Conservation (phyloP, 768 basidiomycete genomes). For the Leccinellum rugosiceps region DNA sequence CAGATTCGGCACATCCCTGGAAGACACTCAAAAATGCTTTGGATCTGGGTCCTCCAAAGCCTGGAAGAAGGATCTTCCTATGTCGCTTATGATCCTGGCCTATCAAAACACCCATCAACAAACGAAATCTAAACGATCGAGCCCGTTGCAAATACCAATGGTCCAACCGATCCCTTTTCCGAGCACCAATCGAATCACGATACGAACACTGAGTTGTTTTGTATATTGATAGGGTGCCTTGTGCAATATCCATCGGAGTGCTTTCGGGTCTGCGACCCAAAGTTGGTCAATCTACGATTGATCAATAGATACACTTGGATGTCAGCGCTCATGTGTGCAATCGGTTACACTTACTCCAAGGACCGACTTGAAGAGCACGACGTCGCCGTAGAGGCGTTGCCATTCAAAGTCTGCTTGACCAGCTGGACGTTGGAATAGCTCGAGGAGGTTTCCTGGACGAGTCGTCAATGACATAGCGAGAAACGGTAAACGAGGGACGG, state of each 20-base stretch:
- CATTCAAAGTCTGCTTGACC: conserved; percentile 29
- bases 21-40: conserved; percentile 51
- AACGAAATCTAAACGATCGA: background rate
- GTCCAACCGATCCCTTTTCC: background rate
- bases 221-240: conserved; percentile 42
- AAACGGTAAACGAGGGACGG: background rate
- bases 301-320: conserved; percentile 4
- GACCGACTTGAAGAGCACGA: conserved; percentile 28
- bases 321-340: background rate
- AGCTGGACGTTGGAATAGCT: conserved; percentile 28
- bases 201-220: conserved; percentile 33
- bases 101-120: conserved; percentile 1
- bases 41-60: conserved; percentile 48
- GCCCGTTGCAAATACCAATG: background rate
- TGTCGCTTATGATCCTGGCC: conserved; percentile 50
- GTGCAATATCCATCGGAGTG: conserved; percentile 37
- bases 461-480: conserved; percentile 8
- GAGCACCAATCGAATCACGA: background rate
- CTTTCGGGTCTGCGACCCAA: conserved; percentile 48
- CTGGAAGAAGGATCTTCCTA: conserved; percentile 52
- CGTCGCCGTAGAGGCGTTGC: conserved; percentile 28
- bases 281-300: conserved; percentile 40
- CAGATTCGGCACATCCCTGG: conserved; percentile 32
- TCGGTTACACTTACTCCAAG: conserved; percentile 22
- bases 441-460: conserved; percentile 25